Conservation (phyloP, 2,329 filamentous ascomycete genomes). For the Stemphylium beticola region DNA sequence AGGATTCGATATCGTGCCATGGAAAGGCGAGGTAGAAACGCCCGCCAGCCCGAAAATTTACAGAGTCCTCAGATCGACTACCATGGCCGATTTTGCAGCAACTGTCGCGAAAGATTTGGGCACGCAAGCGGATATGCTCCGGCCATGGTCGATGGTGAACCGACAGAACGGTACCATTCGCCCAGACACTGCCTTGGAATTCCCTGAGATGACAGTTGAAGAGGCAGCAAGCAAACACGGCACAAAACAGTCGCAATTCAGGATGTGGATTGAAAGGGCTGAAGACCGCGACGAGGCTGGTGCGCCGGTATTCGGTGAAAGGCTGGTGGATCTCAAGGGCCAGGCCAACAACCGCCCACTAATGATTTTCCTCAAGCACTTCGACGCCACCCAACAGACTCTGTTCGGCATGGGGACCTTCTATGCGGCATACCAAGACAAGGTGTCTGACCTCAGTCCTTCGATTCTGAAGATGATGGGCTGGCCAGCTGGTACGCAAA, state of each 20-base stretch:
- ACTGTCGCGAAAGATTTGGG: conserved; percentile 73
- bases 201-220: conserved; percentile 69
- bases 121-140: conserved; percentile 71
- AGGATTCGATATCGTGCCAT: conserved; percentile 76
- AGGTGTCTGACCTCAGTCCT: conserved; percentile 81
- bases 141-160: conserved; percentile 98
- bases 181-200: conserved; percentile 84
- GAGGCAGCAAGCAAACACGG: conserved; percentile 73
- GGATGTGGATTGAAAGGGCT: conserved; percentile 81
- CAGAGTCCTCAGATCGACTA: conserved; percentile 75
- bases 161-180: conserved; percentile 96
- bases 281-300: conserved; percentile 74
- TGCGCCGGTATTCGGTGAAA: conserved; percentile 73
- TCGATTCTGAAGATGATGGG: conserved; percentile 82
- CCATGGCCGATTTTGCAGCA: conserved; percentile 74
- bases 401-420: conserved; percentile 80
- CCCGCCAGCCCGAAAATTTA: conserved; percentile 74
- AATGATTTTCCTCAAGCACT: conserved; percentile 90
- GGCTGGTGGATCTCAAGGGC: conserved; percentile 61
- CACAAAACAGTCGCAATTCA: conserved; percentile 71
- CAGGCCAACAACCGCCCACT: conserved; percentile 65
- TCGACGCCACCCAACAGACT: conserved; percentile 77
- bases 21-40: conserved; percentile 62
- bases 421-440: conserved; percentile 87
- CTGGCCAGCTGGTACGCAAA: conserved; percentile 77